Base-by-base conservation (phyloP, 176 grass and related monocot genomes). In the Tillandsia leiboldiana region DNA sequence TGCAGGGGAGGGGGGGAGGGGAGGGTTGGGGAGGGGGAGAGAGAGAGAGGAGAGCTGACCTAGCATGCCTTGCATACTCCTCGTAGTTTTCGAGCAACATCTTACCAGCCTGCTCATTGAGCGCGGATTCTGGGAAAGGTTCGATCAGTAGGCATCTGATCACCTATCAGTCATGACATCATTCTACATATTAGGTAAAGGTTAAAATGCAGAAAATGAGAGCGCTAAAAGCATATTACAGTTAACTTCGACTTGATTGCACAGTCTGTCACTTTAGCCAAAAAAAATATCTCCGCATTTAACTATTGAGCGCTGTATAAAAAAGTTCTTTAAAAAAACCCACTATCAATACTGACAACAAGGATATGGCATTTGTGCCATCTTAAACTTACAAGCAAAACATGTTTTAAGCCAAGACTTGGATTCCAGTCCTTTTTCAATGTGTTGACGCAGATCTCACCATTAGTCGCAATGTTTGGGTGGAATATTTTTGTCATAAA, bases 401-500 rank as follows among this genome's bases (percentile, higher is more conserved):
- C 86, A 81, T 92, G 89, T 75, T 86, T 79, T 71, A 97, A 84
- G 72, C 94, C 89, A 85, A 87, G 86, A 80, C 72, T 79, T 51
- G 86, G 89, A 77, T 86, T 93, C 94, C 89, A 97, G 69, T 97
- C 94, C 66, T 93, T 93, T 72, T 93, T 87, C 58, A 97, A 61
- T 47, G 89, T 97, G 72, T 92, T 97, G 22, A 97, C 86, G 87
- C 93, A 92, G 71, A 97, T 93, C 75, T 97, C 89, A 54, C 89
- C 94, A 83, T 82, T 82, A 62, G 79, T 84, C 77, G 94, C 86
- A 75, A 97, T 90, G 73, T 97, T 90, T 27, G 94, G 94, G 85
- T 92, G 94, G 72, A 97, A 97, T 77, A 92, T 97, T 81, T 97
- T 97, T 8, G 89, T 97, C 74, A 87, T 61, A 67, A 97, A 97